These are phyloP conservation scores for Candida rishiriensis DNA, from an alignment of 805 yeast genomes.

Conservation along the genomic window DNA sequence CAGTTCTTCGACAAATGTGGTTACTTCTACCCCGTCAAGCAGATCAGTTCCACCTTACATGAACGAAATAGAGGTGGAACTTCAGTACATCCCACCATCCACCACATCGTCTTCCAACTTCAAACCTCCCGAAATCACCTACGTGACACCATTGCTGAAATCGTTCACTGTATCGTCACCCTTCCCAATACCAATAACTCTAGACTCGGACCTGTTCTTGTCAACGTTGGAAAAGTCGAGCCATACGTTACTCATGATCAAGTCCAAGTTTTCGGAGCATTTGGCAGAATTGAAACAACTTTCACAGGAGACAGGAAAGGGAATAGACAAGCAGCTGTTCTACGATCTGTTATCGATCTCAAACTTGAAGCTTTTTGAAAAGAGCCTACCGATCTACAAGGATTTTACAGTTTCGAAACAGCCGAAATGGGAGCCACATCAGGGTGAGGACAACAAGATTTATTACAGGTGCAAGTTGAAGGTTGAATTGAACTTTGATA, in stretches of 20 bases:
- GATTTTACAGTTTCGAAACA: constrained; percentile 8
- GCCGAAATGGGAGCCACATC: constrained; percentile 14
- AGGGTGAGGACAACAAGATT: constrained; percentile 4
- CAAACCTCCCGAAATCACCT: constrained; percentile 13
- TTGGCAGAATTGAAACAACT: constrained; percentile 11
- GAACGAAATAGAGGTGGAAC: constrained; percentile 11
- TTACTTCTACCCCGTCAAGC: constrained; percentile 2
- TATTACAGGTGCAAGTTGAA: constrained; percentile 9
- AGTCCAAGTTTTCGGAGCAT: constrained; percentile 10
- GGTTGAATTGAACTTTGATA: constrained; percentile 14
- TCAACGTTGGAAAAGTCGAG: constrained; percentile 10
- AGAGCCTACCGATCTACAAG: constrained; percentile 14
- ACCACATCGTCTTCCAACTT: background rate
- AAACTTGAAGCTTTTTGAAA: constrained; percentile 12
- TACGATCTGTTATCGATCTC: constrained; percentile 20
- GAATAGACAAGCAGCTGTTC: constrained; percentile 21
- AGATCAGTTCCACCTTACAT: constrained; percentile 6
- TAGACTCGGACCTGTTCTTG: constrained; percentile 14
- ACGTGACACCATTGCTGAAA: constrained; percentile 12
- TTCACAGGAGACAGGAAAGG: constrained; percentile 16
- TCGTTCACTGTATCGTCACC: constrained; percentile 18
- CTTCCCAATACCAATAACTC: constrained; percentile 14
- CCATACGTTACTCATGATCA: constrained; percentile 10
- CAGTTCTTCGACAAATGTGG: background rate
- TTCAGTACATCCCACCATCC: constrained; percentile 8